Conservation (phyloP, 2,329 filamentous ascomycete species). For the Tolypocladium ovalisporum region DNA sequence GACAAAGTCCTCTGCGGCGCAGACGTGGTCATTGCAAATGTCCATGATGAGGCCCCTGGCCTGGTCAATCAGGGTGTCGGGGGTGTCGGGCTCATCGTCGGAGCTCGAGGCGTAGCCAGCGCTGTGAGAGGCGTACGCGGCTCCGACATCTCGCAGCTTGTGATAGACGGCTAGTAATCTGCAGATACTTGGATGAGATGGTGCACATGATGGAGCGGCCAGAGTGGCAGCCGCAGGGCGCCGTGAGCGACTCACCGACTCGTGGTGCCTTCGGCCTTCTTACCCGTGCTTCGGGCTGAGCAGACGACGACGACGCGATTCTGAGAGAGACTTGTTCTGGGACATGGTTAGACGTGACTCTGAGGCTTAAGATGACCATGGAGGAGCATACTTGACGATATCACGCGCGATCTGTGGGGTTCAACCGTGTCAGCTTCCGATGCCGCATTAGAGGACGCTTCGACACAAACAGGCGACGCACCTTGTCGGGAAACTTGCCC, state of each 20-base stretch:
- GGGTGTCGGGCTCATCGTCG: slow-evolving; percentile 40
- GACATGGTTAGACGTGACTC: not conserved
- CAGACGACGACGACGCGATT: slow-evolving; percentile 86
- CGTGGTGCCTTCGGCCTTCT: slow-evolving; percentile 90
- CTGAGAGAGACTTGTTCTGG: slow-evolving; percentile 40
- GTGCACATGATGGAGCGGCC: not conserved
- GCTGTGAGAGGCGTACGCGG: slow-evolving; percentile 32
- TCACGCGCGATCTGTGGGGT: slow-evolving; percentile 26
- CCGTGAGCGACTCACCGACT: slow-evolving; percentile 58
- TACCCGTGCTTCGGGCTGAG: slow-evolving; percentile 87
- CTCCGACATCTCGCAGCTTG: slow-evolving; percentile 42
- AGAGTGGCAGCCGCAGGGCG: no score
- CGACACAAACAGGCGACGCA: slow-evolving; percentile 17
- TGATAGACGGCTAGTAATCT: slow-evolving; percentile 50
- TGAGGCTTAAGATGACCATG: not conserved
- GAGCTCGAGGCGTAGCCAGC: slow-evolving; percentile 33
- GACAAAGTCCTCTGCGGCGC: slow-evolving; percentile 56
- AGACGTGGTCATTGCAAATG: slow-evolving; percentile 72
- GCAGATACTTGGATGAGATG: not conserved
- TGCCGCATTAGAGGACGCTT: not conserved
- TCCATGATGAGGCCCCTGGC: slow-evolving; percentile 69
- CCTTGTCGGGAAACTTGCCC: slow-evolving; percentile 77
- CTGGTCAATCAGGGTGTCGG: slow-evolving; percentile 44
- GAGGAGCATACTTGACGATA: slow-evolving; percentile 27
- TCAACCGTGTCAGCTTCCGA: not conserved